Evolutionary conservation across 305 asterid species (phyloP).

Genomic region (Solanum hybrid): DNA sequence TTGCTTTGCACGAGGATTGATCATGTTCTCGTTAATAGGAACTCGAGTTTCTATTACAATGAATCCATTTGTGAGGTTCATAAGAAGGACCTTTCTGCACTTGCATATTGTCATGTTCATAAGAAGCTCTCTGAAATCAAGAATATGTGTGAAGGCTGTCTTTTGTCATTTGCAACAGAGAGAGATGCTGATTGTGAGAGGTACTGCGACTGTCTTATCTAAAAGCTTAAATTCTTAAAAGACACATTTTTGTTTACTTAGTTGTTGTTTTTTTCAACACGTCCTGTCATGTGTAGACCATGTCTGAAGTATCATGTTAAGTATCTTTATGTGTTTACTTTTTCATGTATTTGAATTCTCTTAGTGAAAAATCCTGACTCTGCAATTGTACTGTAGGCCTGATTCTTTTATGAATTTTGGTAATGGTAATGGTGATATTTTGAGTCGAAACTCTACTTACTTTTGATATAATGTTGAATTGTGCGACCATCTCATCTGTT

Average conservation of each 20-base stretch:
- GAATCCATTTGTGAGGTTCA: conserved; percentile 73
- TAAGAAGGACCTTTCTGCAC: conserved; percentile 71
- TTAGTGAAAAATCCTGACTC: not conserved
- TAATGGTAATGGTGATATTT: not conserved
- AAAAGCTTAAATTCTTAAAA: not conserved
- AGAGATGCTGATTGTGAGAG: conserved; percentile 47
- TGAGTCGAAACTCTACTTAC: not conserved
- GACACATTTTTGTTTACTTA: not conserved
- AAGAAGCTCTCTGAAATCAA: conserved; percentile 56
- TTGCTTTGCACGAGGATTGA: conserved; percentile 74
- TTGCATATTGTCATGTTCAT: conserved; percentile 70
- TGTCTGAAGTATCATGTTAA: not conserved
- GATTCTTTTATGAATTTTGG: not conserved
- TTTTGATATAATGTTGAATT: not conserved
- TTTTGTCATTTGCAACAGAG: conserved; percentile 57
- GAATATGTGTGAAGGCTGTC: conserved; percentile 70
- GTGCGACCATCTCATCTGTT: not conserved
- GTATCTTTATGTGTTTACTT: not conserved
- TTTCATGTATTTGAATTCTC: not conserved
- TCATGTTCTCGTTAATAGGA: conserved; percentile 44
- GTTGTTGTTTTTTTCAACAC: not conserved
- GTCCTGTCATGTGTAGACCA: not conserved
- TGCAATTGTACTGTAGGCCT: not conserved
- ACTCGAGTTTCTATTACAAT: conserved; percentile 48
- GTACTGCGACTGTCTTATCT: not conserved